A percentile compares a stretch with the other conserved stretches of the same genome.
Evolutionary conservation across 768 basidiomycete genomes (phyloP).

Genomic region (Hypsizygus marmoreus): DNA sequence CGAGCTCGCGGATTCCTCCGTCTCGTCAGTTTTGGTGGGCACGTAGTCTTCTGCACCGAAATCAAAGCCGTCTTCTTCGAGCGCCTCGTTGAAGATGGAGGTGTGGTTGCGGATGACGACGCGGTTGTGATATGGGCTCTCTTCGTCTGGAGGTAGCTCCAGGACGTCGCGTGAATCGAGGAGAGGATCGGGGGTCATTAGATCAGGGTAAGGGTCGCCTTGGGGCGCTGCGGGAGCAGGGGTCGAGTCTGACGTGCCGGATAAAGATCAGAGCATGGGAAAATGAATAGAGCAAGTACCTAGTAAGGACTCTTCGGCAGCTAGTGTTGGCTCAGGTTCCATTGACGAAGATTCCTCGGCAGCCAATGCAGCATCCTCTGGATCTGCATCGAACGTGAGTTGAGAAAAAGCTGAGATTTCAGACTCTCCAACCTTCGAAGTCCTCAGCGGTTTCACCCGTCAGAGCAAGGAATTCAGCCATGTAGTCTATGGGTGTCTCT

Average conservation of each 20-base stretch:
- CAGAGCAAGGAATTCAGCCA: not conserved
- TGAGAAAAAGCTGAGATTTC: too few relatives aligned
- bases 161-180: conserved; percentile 61
- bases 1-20: conserved; percentile 28
- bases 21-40: conserved; percentile 28
- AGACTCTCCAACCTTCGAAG: too few relatives aligned
- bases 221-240: too few relatives aligned
- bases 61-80: conserved; percentile 32
- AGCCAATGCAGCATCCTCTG: too few relatives aligned
- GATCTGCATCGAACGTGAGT: too few relatives aligned
- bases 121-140: conserved; percentile 58
- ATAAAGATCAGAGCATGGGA: not conserved
- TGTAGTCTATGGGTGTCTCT: too few relatives aligned
- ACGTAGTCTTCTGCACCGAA: conserved; percentile 30
- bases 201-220: conserved; percentile 49
- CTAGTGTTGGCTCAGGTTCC: too few relatives aligned
- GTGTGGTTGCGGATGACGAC: conserved; percentile 71
- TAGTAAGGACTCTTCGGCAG: not conserved
- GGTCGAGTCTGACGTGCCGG: not conserved
- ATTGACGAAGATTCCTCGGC: too few relatives aligned
- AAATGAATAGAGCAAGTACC: not conserved
- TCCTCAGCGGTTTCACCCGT: too few relatives aligned
- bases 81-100: conserved; percentile 58
- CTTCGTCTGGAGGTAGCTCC: conserved; percentile 53
- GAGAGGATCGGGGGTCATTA: conserved; percentile 62